These are phyloP conservation scores for Trichomonascaceae sp. DNA, from an alignment of 1,139 yeast species.

Conservation along the genomic window DNA sequence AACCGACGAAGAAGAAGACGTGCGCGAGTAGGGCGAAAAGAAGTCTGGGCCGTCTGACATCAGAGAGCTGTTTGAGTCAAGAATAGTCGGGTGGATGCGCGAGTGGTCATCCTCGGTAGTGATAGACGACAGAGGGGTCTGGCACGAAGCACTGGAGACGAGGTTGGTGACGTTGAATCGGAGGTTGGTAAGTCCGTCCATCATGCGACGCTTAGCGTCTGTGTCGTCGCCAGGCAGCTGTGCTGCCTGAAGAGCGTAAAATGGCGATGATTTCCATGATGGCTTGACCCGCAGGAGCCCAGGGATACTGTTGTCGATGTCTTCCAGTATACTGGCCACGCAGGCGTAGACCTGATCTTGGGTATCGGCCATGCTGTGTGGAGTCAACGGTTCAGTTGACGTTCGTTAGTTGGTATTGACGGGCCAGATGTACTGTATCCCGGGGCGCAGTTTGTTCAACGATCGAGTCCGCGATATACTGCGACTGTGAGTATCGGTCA, in stretches of 20 bases:
- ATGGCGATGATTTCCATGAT: neutral
- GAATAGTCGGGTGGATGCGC: neutral
- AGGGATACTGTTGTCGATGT: neutral
- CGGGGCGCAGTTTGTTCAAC: too few species aligned
- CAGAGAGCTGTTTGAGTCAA: neutral
- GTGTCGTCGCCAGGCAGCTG: neutral
- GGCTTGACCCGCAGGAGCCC: neutral
- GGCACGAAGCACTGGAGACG: neutral
- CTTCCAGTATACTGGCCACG: neutral
- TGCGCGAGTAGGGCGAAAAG: neutral
- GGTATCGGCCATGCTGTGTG: too few species aligned
- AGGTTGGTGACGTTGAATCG: neutral
- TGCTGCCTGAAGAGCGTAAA: neutral
- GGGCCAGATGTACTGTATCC: too few species aligned
- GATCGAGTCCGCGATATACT: too few species aligned
- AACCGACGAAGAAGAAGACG: neutral
- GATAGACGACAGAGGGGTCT: neutral
- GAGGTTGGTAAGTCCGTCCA: neutral
- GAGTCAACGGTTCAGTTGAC: too few species aligned
- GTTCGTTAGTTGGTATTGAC: too few species aligned
- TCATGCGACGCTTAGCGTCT: neutral
- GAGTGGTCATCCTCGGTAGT: neutral
- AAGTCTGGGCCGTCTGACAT: neutral
- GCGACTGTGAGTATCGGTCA: too few species aligned
- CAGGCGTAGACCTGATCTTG: neutral